These are phyloP conservation scores for Schizosaccharomyces cryophilus DNA, from an alignment of 805 yeast genomes.

Conservation along the genomic window DNA sequence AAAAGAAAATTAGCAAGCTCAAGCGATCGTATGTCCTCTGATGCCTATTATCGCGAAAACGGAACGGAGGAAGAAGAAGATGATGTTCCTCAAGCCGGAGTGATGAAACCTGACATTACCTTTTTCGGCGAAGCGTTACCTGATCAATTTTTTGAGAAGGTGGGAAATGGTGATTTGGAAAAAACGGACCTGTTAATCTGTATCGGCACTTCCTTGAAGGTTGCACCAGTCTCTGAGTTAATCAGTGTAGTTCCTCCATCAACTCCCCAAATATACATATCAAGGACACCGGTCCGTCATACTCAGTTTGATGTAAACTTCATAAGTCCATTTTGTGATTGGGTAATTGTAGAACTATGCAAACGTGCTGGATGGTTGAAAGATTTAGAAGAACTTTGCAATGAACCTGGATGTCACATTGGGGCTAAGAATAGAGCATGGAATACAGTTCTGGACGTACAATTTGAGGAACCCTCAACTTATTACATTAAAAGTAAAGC, in stretches of 20 bases:
- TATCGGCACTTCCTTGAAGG: slow-evolving; percentile 77
- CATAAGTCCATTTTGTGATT: slow-evolving; percentile 55
- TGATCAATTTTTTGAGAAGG: slow-evolving; percentile 30
- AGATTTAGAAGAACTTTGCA: slow-evolving; percentile 16
- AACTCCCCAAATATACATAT: slow-evolving; percentile 65
- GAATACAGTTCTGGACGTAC: not conserved
- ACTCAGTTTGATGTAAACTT: slow-evolving; percentile 56
- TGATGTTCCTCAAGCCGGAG: slow-evolving; percentile 27
- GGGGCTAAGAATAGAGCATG: not conserved
- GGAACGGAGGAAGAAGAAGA: slow-evolving; percentile 13
- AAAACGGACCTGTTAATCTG: slow-evolving; percentile 60
- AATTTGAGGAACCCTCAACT: not conserved
- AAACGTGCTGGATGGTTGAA: slow-evolving; percentile 36
- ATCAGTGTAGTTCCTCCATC: slow-evolving; percentile 45
- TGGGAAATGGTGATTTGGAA: slow-evolving; percentile 31
- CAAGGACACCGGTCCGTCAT: slow-evolving; percentile 50
- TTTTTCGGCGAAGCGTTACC: slow-evolving; percentile 79
- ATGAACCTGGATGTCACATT: not conserved
- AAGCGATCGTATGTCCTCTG: slow-evolving; percentile 5
- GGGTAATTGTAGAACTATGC: slow-evolving; percentile 41
- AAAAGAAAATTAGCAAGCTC: not conserved
- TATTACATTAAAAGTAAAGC: not conserved
- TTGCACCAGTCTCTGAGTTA: slow-evolving; percentile 74
- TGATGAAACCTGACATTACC: slow-evolving; percentile 78
- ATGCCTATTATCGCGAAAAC: slow-evolving; percentile 5